Conservation (phyloP, 139 green algal genomes). For the Auxenochlorella pyrenoidosa region DNA sequence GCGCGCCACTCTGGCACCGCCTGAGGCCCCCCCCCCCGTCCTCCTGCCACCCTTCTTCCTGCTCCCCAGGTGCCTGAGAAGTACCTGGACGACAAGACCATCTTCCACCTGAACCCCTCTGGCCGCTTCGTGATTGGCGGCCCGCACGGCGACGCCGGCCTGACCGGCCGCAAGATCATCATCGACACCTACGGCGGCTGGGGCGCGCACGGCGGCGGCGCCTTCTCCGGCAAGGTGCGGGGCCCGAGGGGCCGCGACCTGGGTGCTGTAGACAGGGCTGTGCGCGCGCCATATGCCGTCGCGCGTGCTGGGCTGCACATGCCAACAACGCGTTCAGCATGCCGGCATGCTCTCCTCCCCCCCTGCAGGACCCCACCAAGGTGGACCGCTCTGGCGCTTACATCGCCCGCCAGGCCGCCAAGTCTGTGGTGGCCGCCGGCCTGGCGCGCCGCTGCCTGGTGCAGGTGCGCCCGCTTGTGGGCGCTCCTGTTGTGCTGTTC, state of each 20-base stretch:
- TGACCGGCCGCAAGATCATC: slow-evolving; percentile 99
- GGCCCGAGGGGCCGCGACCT: too few species aligned
- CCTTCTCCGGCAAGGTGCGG: slow-evolving; percentile 96
- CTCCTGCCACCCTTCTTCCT: neutral
- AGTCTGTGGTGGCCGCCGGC: slow-evolving; percentile 93
- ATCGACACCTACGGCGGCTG: slow-evolving; percentile 99
- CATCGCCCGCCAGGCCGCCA: slow-evolving; percentile 98
- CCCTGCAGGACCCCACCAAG: slow-evolving; percentile 78
- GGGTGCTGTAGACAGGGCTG: too few species aligned
- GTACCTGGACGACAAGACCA: slow-evolving; percentile 99
- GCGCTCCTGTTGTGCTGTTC: neutral
- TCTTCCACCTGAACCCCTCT: slow-evolving; percentile 99
- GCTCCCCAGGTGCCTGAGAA: slow-evolving; percentile 31
- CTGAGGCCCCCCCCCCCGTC: too few species aligned
- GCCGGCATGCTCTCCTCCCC: slow-evolving; percentile 9
- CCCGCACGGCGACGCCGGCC: slow-evolving; percentile 96
- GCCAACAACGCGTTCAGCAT: too few species aligned
- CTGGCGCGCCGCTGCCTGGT: slow-evolving; percentile 88
- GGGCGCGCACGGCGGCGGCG: slow-evolving; percentile 97
- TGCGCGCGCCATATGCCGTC: neutral
- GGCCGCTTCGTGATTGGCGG: slow-evolving; percentile 98
- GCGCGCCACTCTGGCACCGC: too few species aligned
- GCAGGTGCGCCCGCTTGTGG: slow-evolving; percentile 53
- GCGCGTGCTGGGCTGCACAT: too few species aligned
- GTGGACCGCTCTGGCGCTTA: slow-evolving; percentile 96